phyloP scores from a whole-genome alignment of 306 rosid species.

The Psophocarpus tetragonolobus region DNA sequence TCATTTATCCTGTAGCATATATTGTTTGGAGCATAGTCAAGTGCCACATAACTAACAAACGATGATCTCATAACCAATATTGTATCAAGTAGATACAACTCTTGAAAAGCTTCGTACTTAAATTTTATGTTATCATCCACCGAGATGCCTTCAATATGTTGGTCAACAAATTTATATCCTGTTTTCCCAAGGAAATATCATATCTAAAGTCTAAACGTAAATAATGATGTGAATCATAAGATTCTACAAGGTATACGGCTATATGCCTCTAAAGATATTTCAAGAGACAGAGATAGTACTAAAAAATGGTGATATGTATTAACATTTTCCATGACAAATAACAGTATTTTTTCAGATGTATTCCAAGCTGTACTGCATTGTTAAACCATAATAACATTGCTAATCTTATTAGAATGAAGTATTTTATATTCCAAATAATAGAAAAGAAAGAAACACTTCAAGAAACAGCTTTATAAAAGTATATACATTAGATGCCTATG shows the following conservation, averaged over 20 bases:
- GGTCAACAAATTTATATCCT: not conserved
- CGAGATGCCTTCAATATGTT: not conserved
- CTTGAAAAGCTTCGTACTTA: not conserved
- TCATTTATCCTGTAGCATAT: not conserved
- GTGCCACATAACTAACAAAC: not conserved
- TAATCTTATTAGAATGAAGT: not conserved
- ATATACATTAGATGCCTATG: not conserved
- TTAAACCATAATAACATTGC: not conserved
- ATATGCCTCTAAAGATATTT: not conserved
- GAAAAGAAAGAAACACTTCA: not conserved
- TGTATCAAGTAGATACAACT: not conserved
- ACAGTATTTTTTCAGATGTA: not conserved
- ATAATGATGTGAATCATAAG: not conserved
- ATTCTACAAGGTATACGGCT: not conserved
- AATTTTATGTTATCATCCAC: slow-evolving; percentile 8
- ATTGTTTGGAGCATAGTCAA: not conserved
- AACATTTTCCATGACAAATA: not conserved
- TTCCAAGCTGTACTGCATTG: not conserved
- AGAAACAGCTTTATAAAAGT: not conserved
- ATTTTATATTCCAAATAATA: not conserved
- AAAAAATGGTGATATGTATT: not conserved
- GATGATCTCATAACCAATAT: not conserved
- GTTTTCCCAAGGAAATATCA: not conserved
- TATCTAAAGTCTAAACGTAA: not conserved
- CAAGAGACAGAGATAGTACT: not conserved